A percentile compares a stretch with the other conserved stretches of the same genome.
Evolutionary conservation across 805 yeast genomes (phyloP).

Genomic region (Barnettozyma wickerhamii): DNA sequence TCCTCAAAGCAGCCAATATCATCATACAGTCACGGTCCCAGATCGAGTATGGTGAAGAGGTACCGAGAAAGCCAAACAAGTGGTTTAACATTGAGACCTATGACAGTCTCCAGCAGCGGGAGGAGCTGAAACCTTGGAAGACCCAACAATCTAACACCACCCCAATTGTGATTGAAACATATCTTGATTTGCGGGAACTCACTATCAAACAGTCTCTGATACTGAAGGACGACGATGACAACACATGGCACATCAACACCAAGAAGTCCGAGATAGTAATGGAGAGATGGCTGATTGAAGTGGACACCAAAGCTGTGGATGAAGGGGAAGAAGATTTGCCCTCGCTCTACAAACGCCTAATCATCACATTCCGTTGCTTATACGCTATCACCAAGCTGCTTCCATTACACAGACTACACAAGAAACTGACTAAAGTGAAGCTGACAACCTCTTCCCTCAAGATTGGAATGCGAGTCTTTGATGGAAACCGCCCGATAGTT

Average conservation of each 20-base stretch:
- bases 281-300: constrained; percentile 90
- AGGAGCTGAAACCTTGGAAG: constrained; percentile 65
- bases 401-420: constrained; percentile 64
- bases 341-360: constrained; percentile 65
- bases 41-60: constrained; percentile 3
- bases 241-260: constrained; percentile 54
- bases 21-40: constrained; percentile 42
- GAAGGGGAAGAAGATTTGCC: constrained; percentile 50
- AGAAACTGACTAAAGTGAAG: constrained; percentile 36
- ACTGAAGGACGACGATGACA: constrained; percentile 49
- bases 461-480: constrained; percentile 59
- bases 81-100: constrained; percentile 60
- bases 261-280: constrained; percentile 81
- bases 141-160: constrained; percentile 41
- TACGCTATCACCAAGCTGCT: constrained; percentile 61
- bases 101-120: constrained; percentile 37
- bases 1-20: constrained; percentile 55
- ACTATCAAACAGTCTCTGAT: constrained; percentile 54
- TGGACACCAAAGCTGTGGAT: constrained; percentile 47
- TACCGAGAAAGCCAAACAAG: constrained; percentile 37
- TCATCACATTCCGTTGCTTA: constrained; percentile 68
- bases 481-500: constrained; percentile 74
- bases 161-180: constrained; percentile 84
- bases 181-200: constrained; percentile 59
- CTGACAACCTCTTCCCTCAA: constrained; percentile 35